phyloP scores from a whole-genome alignment of 345 rosid species.

The Gynandropsis gynandra region DNA sequence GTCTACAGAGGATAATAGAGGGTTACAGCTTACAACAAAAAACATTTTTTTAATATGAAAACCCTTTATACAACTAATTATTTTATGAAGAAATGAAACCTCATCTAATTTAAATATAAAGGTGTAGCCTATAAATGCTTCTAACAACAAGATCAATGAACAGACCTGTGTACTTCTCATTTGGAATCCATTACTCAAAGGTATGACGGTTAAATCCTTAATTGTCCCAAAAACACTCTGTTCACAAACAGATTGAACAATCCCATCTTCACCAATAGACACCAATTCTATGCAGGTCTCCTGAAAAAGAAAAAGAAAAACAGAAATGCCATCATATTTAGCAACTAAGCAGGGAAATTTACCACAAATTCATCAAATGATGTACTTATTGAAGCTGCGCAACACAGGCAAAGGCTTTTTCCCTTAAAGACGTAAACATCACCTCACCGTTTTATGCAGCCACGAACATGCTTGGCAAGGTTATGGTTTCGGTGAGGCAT shows the following conservation, averaged over 20 bases:
- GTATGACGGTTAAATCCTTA: conserved; percentile 72
- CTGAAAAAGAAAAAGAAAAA: conserved; percentile 30
- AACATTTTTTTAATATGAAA: conserved; percentile 8
- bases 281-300: conserved; percentile 92
- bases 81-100: conserved; percentile 2
- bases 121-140: conserved; percentile 5
- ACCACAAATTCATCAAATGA: conserved; percentile 10
- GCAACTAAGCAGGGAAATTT: background rate
- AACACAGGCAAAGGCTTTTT: background rate
- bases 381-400: background rate
- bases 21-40: conserved; percentile 11
- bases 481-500: too few relatives aligned
- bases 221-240: conserved; percentile 83
- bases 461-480: too few relatives aligned
- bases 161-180: conserved; percentile 45
- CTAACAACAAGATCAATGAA: too few relatives aligned
- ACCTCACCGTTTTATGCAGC: too few relatives aligned
- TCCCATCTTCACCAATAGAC: conserved; percentile 67
- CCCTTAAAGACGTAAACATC: conserved; percentile 5
- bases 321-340: conserved; percentile 8
- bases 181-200: conserved; percentile 49
- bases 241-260: conserved; percentile 67
- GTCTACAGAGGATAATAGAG: conserved; percentile 37
- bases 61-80: conserved; percentile 4
- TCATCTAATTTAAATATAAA: background rate